Evolutionary conservation across 2,329 filamentous ascomycete genomes (phyloP).

Genomic region (Colletotrichum simmondsii): DNA sequence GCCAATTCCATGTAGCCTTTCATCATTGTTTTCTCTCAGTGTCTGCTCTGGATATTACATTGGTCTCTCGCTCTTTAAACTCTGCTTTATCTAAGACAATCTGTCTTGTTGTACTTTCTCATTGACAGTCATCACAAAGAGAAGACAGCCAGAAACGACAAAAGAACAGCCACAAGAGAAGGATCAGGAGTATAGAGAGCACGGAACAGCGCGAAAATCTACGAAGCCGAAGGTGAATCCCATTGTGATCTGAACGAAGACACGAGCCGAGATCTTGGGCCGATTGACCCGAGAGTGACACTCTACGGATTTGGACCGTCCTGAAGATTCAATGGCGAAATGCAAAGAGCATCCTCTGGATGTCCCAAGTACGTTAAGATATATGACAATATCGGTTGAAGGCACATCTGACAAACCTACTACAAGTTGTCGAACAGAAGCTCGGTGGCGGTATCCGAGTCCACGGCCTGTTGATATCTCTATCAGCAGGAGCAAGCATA

Average conservation of each 20-base stretch:
- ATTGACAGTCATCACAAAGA: background rate
- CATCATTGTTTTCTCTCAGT: background rate
- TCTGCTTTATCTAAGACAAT: background rate
- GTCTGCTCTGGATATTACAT: background rate
- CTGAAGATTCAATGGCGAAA: conserved; percentile 2
- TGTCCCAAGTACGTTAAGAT: background rate
- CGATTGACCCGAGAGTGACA: background rate
- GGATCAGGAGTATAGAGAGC: background rate
- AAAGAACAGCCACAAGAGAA: background rate
- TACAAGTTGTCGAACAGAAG: background rate
- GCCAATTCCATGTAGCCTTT: background rate
- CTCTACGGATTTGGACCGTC: background rate
- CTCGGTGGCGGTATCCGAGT: background rate
- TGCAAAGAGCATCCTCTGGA: conserved; percentile 6
- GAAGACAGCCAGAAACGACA: background rate
- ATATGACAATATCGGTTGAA: no score
- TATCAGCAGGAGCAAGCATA: background rate
- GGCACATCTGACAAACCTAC: no score
- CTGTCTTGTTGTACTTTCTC: background rate
- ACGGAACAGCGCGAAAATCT: background rate
- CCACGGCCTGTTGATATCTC: background rate
- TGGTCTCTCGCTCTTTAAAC: background rate
- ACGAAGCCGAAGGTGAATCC: background rate
- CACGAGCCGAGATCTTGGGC: background rate
- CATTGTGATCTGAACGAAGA: background rate